Conservation (phyloP, 441 rosid genomes). For the Raphanus hybrid region DNA sequence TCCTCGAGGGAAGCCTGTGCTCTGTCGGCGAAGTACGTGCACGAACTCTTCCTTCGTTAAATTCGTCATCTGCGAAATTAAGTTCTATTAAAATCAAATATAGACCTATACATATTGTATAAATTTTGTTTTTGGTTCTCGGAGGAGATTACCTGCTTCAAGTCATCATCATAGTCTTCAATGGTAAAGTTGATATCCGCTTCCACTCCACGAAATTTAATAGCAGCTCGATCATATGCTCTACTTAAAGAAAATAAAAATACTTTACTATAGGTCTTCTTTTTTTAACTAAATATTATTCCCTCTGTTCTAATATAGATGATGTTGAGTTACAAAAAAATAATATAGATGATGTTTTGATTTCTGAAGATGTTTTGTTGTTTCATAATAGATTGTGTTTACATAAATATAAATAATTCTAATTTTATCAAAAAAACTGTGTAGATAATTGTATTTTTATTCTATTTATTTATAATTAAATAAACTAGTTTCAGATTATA, state of each 20-base stretch:
- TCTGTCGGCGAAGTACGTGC: constrained; percentile 97
- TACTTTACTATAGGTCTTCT: background rate
- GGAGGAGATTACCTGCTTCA: constrained; percentile 68
- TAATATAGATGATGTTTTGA: too few species aligned
- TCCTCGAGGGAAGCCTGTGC: constrained; percentile 98
- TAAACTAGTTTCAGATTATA: too few species aligned
- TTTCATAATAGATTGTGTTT: too few species aligned
- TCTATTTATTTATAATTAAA: too few species aligned
- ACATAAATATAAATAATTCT: too few species aligned
- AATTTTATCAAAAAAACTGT: too few species aligned
- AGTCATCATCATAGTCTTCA: constrained; percentile 89
- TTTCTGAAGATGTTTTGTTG: too few species aligned
- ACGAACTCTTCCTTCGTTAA: constrained; percentile 96
- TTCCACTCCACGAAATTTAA: constrained; percentile 91
- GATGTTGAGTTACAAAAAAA: too few species aligned
- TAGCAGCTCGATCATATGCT: constrained; percentile 98
- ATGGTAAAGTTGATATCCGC: constrained; percentile 92
- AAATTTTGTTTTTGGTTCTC: background rate
- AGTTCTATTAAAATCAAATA: background rate
- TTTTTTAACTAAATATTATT: too few species aligned
- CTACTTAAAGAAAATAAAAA: constrained; percentile 44
- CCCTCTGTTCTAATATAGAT: too few species aligned
- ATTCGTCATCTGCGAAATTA: constrained; percentile 57
- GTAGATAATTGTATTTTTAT: too few species aligned
- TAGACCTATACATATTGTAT: background rate